Evolutionary conservation across 164 flowering plant species (phyloP).

Genomic region (Kalanchoe fedtschenkoi): DNA sequence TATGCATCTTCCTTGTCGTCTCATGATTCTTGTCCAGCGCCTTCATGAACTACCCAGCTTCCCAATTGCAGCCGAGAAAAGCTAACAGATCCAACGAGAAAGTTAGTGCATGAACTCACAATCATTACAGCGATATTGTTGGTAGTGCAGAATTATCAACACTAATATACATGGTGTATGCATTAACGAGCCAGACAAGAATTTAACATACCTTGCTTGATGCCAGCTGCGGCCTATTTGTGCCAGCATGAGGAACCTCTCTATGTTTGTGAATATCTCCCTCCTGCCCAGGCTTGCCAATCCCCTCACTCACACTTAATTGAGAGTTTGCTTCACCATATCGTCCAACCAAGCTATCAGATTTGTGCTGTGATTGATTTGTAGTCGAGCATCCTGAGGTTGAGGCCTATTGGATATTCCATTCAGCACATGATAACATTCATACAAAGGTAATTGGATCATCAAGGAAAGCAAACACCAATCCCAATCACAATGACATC

Average conservation of each 20-base stretch:
- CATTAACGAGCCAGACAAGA: background rate
- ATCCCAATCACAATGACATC: no score
- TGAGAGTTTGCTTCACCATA: conserved; percentile 1
- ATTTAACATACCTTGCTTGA: background rate
- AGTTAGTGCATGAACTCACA: background rate
- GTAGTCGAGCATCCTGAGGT: background rate
- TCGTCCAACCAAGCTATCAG: conserved; percentile 3
- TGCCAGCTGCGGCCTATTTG: background rate
- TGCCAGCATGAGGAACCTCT: background rate
- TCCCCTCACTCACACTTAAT: background rate
- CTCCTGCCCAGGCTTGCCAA: background rate
- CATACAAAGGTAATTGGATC: background rate
- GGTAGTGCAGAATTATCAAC: background rate
- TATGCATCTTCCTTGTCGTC: background rate
- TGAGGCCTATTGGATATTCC: conserved; percentile 4
- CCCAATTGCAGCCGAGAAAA: conserved; percentile 3
- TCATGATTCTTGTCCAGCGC: background rate
- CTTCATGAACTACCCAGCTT: background rate
- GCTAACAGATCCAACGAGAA: background rate
- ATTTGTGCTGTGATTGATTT: conserved; percentile 5
- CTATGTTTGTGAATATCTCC: background rate
- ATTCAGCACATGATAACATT: background rate
- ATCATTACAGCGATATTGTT: background rate
- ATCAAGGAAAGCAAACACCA: background rate
- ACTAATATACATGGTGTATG: background rate